Conservation (phyloP, 768 basidiomycete genomes). For the Pilatotrama ljubarskyi region DNA sequence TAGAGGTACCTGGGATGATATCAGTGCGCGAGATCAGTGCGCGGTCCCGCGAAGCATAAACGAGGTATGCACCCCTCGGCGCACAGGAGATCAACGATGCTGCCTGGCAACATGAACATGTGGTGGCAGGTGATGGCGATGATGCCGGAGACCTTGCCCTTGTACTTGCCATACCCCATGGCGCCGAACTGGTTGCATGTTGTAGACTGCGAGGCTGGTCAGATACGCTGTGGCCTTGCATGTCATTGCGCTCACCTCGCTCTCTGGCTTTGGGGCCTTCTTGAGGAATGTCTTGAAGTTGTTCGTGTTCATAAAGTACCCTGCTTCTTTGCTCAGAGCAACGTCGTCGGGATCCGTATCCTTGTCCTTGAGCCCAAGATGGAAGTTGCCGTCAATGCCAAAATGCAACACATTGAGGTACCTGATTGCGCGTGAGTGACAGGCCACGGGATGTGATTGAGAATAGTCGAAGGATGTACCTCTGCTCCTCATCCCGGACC, state of each 20-base stretch:
- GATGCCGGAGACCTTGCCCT: conserved; percentile 16
- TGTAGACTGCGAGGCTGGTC: conserved; percentile 3
- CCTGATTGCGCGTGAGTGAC: neutral
- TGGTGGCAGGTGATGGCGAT: conserved; percentile 21
- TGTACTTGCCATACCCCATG: conserved; percentile 13
- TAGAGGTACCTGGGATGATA: conserved; percentile 9
- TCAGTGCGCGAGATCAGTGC: too few species aligned
- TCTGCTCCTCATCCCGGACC: neutral
- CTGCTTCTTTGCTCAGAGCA: conserved; percentile 13
- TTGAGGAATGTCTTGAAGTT: conserved; percentile 4
- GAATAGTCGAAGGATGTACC: neutral
- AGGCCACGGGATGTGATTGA: neutral
- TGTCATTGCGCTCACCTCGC: neutral
- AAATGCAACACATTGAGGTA: conserved; percentile 14
- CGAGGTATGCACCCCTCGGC: conserved; percentile 18
- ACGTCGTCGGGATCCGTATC: conserved; percentile 12
- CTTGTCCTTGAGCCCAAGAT: conserved; percentile 13
- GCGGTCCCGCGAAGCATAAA: neutral
- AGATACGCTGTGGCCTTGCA: neutral
- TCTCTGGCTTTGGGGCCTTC: neutral
- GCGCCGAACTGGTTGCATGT: conserved; percentile 23
- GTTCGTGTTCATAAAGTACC: conserved; percentile 16
- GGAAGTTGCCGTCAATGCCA: conserved; percentile 22
- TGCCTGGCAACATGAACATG: conserved; percentile 17
- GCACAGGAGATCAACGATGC: conserved; percentile 20